These are phyloP conservation scores for Hansenula lynferdii DNA, from an alignment of 1,139 yeast genomes.

Conservation along the genomic window DNA sequence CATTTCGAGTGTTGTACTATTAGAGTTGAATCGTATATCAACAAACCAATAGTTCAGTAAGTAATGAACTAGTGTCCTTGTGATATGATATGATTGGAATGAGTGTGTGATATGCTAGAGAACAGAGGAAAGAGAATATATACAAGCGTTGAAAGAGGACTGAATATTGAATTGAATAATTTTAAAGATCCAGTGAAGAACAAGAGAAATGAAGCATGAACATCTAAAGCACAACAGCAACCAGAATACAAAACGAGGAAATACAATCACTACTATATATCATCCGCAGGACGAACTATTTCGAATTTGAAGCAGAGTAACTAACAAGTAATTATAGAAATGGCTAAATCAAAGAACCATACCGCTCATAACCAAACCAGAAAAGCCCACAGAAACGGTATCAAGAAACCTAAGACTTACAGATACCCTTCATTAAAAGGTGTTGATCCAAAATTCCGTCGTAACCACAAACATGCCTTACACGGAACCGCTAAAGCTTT, in stretches of 20 bases:
- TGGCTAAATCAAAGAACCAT: slow-evolving; percentile 99
- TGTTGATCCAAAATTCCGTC: slow-evolving; percentile 98
- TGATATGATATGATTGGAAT: not conserved
- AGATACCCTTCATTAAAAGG: slow-evolving; percentile 98
- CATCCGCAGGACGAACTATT: not conserved
- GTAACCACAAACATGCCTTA: slow-evolving; percentile 99
- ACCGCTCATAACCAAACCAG: slow-evolving; percentile 99
- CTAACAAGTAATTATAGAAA: slow-evolving; percentile 28
- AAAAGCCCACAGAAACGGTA: slow-evolving; percentile 99
- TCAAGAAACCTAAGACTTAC: slow-evolving; percentile 98
- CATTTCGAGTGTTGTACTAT: not conserved
- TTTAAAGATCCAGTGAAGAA: no score
- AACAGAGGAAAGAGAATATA: not conserved
- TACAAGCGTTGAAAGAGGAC: no score
- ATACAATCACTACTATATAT: no score
- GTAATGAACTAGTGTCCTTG: not conserved
- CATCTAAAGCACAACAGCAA: no score
- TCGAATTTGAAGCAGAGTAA: not conserved
- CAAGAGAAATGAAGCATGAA: no score
- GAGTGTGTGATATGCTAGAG: not conserved
- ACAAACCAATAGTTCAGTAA: slow-evolving; percentile 2
- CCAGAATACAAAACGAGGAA: not conserved
- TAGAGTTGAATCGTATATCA: not conserved
- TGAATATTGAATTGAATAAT: no score
- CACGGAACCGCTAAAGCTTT: slow-evolving; percentile 96